A percentile compares a stretch with the other conserved stretches of the same genome.
Conservation (phyloP, 768 basidiomycete species). For the Xerocomus brunneocitrinus region DNA sequence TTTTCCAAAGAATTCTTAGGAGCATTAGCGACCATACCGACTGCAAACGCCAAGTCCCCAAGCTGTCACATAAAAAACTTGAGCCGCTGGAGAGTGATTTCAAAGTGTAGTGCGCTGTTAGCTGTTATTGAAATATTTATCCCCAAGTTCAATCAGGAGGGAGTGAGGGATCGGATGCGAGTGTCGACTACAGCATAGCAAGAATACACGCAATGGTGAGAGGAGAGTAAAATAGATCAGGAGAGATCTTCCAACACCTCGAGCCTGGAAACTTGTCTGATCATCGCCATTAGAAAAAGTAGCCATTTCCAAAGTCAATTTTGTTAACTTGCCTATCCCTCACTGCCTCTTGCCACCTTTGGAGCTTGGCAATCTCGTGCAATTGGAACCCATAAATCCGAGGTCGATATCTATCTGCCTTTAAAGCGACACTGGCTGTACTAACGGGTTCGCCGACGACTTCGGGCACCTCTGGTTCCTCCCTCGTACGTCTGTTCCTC, state of each 20-base stretch:
- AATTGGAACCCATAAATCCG: constrained; percentile 97
- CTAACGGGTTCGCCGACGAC: constrained; percentile 64
- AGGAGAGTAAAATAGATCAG: constrained; percentile 7
- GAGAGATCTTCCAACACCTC: constrained; percentile 43
- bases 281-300: constrained; percentile 5
- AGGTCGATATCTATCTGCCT: constrained; percentile 89
- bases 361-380: constrained; percentile 87
- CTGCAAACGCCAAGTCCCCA: no score
- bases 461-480: constrained; percentile 47
- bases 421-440: constrained; percentile 78
- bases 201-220: constrained; percentile 1
- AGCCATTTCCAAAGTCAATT: not conserved
- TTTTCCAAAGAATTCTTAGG: no score
- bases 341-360: constrained; percentile 94
- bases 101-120: no score
- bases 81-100: no score
- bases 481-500: constrained; percentile 48
- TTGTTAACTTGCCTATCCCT: constrained; percentile 60
- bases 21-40: no score
- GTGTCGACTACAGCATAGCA: constrained; percentile 2
- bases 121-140: no score
- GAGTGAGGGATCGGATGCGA: not conserved
- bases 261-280: constrained; percentile 46
- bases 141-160: not conserved
- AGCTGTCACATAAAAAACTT: no score